Conservation (phyloP, 1,139 yeast genomes). For the Groenewaldozyma sp. region DNA sequence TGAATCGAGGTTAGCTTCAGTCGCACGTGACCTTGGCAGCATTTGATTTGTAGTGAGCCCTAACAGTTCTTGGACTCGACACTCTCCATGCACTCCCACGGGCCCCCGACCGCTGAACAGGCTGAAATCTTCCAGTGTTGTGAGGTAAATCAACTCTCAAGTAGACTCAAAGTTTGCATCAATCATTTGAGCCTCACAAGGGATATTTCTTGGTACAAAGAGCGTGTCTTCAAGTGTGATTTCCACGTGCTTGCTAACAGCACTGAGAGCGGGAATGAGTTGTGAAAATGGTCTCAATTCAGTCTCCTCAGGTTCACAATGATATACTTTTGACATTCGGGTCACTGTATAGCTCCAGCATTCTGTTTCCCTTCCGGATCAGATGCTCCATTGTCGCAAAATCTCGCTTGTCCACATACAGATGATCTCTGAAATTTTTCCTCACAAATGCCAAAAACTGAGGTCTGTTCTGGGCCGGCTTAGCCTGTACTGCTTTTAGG, state of each 20-base stretch:
- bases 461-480: conserved; percentile 25
- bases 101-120: too few species aligned
- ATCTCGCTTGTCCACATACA: conserved; percentile 59
- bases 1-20: too few species aligned
- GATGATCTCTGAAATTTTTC: conserved; percentile 55
- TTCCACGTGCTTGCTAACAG: background rate
- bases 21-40: too few species aligned
- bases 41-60: too few species aligned
- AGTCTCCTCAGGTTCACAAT: too few species aligned
- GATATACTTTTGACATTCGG: conserved; percentile 26
- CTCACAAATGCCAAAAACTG: conserved; percentile 34
- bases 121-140: too few species aligned
- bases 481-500: conserved; percentile 27
- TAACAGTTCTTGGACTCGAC: too few species aligned
- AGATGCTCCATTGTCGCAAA: conserved; percentile 83
- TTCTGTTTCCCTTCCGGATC: conserved; percentile 63
- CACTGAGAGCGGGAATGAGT: too few species aligned
- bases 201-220: background rate
- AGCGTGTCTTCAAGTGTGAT: background rate
- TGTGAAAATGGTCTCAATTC: background rate
- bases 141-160: too few species aligned
- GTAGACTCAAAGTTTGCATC: too few species aligned
- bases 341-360: conserved; percentile 59
- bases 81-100: too few species aligned
- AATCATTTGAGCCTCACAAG: too few species aligned